phyloP scores from a whole-genome alignment of 1,284 basidiomycete genomes.

The Rhizoctonia solani region DNA sequence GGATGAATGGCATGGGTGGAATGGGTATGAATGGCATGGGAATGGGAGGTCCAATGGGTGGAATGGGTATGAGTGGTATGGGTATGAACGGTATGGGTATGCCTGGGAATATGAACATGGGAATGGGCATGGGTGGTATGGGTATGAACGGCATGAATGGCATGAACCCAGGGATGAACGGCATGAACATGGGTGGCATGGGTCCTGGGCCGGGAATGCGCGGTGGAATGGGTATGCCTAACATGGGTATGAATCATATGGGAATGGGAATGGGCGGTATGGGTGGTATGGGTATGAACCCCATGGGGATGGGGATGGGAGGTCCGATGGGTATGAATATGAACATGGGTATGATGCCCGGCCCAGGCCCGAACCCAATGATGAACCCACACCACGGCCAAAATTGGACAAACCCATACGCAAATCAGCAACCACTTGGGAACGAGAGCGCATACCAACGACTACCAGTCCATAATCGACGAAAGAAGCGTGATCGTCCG shows the following conservation, averaged over 20 bases:
- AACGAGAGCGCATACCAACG: slow-evolving; percentile 84
- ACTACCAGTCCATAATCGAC: slow-evolving; percentile 73
- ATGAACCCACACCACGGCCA: background rate
- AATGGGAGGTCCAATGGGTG: background rate
- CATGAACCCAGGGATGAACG: slow-evolving; percentile 14
- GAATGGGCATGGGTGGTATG: slow-evolving; percentile 13
- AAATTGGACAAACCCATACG: slow-evolving; percentile 49
- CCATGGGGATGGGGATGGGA: slow-evolving; percentile 9
- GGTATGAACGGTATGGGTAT: background rate
- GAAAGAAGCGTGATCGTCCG: slow-evolving; percentile 77
- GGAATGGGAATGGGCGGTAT: slow-evolving; percentile 47
- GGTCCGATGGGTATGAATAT: slow-evolving; percentile 34
- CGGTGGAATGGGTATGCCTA: background rate
- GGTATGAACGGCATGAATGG: slow-evolving; percentile 25
- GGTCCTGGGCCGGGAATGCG: background rate
- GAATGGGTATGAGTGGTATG: slow-evolving; percentile 3
- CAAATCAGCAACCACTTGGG: slow-evolving; percentile 63
- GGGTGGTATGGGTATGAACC: slow-evolving; percentile 30
- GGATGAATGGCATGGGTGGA: background rate
- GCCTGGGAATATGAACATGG: slow-evolving; percentile 1
- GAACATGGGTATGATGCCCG: slow-evolving; percentile 32
- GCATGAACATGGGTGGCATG: slow-evolving; percentile 22
- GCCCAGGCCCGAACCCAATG: slow-evolving; percentile 10
- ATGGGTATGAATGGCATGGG: background rate
- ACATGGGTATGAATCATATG: slow-evolving; percentile 22